Base-by-base conservation (phyloP, 768 basidiomycete genomes). In the Hericium rajendrae region DNA sequence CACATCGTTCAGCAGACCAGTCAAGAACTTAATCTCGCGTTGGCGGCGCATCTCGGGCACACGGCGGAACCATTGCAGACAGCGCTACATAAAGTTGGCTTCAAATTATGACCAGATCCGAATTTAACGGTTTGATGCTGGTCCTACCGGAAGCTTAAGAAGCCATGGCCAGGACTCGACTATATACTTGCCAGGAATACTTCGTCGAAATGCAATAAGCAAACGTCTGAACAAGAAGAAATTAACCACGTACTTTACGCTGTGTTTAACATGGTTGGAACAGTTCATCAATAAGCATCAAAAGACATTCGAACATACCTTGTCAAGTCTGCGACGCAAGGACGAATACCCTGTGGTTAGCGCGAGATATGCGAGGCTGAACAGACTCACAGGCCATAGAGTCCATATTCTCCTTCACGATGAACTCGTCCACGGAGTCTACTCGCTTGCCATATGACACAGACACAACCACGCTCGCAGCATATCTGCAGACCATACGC, bases 81-180 rank as follows among this genome's bases (percentile, higher is more conserved):
- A 65, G 11, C 68, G 66, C 74, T 54, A 9, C 32, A 54, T 4
- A 37, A 2, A 20, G 4, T 9, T 9, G n/a, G 43, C 10, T n/a
- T 18, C 16, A 15, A 5, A 9, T 46, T 8, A 5, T 66, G 68
- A 4, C 63, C 61, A 70, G 77, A 74, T 38, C 75, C 70, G 5
- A 61, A 50, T 58, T 75, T 73, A 55, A 76, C 77, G 48, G 77
- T 74, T 38, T 73, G 6, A n/a, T 62, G 32, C 13, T 10, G 13
- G 13, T 46, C 70, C 43, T 64, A 74, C 74, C 12, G 77, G 77
- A 20, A 78, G 69, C 54, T 73, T 74, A 2, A 77, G 65, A 1
- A 78, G 69, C 71, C 76, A 76, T 0, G 77, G 76, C 71, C 74
- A 72, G 2, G 74, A 73, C 62, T 78, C 77, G 8, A 78, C 77